Evolutionary conservation across 225 moss, liverwort and hornwort genomes (phyloP).

Genomic region (Sphagnum contortum): DNA sequence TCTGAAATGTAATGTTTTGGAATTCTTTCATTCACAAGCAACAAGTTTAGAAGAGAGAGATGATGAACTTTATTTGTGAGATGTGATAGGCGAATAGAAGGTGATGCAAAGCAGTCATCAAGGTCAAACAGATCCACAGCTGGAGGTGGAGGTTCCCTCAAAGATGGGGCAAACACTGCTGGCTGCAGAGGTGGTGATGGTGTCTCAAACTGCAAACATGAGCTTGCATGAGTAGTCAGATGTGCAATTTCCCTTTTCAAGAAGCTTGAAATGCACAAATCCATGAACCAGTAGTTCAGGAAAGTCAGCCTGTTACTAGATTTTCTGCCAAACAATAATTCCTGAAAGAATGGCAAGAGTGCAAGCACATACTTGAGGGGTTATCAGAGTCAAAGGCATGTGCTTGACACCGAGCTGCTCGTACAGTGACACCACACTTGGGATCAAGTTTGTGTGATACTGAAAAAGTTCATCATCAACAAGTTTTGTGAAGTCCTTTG

Average conservation of each 20-base stretch:
- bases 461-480: constrained; percentile 68
- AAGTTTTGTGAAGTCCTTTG: constrained; percentile 76
- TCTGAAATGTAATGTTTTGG: too few species aligned
- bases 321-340: too few species aligned
- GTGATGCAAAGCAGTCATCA: constrained; percentile 85
- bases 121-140: constrained; percentile 79
- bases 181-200: constrained; percentile 56
- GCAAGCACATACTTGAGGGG: constrained; percentile 39
- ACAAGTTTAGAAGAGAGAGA: too few species aligned
- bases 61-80: constrained; percentile 67
- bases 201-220: constrained; percentile 56
- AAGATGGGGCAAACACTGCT: constrained; percentile 45
- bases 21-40: too few species aligned
- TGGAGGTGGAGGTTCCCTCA: constrained; percentile 60
- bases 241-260: neutral
- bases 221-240: neutral
- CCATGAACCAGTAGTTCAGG: too few species aligned
- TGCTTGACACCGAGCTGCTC: constrained; percentile 64
- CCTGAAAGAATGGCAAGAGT: too few species aligned
- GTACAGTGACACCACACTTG: constrained; percentile 49
- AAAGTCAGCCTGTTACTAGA: too few species aligned
- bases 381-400: constrained; percentile 61
- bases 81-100: constrained; percentile 48
- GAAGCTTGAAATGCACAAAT: too few species aligned
- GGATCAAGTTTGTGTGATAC: constrained; percentile 68